These are phyloP conservation scores for Kluyveromyces marxianus DNA, from an alignment of 1,139 yeast genomes.

Conservation along the genomic window DNA sequence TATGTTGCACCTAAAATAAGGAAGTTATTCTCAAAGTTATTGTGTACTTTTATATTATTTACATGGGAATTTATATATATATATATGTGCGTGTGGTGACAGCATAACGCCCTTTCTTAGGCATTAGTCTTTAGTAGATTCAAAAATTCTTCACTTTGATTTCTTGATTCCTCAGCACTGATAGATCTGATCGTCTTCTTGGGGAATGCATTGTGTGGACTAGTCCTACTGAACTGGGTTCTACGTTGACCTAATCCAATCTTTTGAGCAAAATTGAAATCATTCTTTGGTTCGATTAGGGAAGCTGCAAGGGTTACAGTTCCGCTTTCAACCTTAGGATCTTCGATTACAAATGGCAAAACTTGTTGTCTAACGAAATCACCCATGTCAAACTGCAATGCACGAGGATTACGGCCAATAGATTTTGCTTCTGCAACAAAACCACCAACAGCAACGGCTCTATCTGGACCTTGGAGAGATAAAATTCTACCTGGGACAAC, in stretches of 20 bases:
- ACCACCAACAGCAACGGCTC: conserved; percentile 70
- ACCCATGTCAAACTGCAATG: conserved; percentile 22
- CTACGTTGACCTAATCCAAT: conserved; percentile 2
- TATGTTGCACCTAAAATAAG: no score
- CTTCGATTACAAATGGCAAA: conserved; percentile 24
- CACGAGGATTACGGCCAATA: conserved; percentile 21
- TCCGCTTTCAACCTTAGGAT: conserved; percentile 23
- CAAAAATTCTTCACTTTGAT: conserved; percentile 22
- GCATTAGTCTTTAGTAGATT: conserved; percentile 11
- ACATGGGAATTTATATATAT: background rate
- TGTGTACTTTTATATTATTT: background rate
- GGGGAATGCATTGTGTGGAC: background rate
- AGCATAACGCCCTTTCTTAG: background rate
- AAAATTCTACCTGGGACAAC: conserved; percentile 68
- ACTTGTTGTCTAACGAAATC: conserved; percentile 25
- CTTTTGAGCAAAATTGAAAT: conserved; percentile 2
- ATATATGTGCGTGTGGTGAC: background rate
- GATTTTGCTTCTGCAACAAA: conserved; percentile 41
- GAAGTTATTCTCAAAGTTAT: no score
- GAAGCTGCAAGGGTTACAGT: conserved; percentile 21
- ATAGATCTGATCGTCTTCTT: conserved; percentile 4
- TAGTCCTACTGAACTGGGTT: background rate
- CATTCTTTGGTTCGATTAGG: conserved; percentile 11
- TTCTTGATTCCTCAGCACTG: conserved; percentile 14
- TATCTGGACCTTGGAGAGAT: conserved; percentile 32